A percentile compares a stretch with the other conserved stretches of the same genome.
Conservation (phyloP, 129 eudicot genomes). For the Lactuca sativa region DNA sequence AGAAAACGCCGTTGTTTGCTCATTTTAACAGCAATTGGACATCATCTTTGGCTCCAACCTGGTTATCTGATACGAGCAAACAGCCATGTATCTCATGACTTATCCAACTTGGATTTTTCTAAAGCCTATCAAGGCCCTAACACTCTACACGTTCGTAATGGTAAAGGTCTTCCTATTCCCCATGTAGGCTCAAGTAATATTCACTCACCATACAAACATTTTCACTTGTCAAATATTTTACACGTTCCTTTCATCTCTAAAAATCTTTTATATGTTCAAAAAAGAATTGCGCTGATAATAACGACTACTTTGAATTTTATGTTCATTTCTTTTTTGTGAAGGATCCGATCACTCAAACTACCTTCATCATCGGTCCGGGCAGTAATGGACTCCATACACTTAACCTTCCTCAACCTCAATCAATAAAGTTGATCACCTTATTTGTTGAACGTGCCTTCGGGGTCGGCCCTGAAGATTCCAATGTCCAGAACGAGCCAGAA, state of each 20-base stretch:
- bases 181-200: not conserved
- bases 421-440: not conserved
- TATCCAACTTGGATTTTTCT: too few species aligned
- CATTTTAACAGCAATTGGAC: too few species aligned
- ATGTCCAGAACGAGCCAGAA: too few species aligned
- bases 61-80: not conserved
- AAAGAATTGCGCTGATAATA: not conserved
- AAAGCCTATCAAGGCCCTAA: too few species aligned
- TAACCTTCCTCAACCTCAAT: not conserved
- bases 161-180: not conserved
- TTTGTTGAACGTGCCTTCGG: not conserved
- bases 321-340: not conserved
- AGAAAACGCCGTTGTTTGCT: too few species aligned
- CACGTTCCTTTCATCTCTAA: constrained; percentile 6
- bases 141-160: not conserved
- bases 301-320: not conserved
- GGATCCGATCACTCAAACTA: not conserved
- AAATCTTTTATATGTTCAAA: not conserved
- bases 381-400: not conserved
- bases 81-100: too few species aligned
- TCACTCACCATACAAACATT: not conserved
- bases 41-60: not conserved
- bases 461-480: too few species aligned
- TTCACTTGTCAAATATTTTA: not conserved
- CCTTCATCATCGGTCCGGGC: not conserved